Conservation (phyloP, 345 rosid genomes). For the Abelmoschus esculentus region DNA sequence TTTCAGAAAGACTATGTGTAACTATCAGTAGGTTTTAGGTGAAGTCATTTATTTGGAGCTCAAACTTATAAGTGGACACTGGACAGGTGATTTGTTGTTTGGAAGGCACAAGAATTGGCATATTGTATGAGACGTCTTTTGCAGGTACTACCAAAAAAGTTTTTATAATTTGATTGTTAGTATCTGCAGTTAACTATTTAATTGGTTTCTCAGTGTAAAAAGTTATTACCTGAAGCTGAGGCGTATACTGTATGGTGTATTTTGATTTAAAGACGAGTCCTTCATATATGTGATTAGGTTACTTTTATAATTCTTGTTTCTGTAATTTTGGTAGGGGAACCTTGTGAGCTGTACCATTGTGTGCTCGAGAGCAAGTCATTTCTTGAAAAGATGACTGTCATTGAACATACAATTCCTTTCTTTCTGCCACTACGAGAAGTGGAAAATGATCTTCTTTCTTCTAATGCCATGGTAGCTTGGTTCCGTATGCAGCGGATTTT, state of each 20-base stretch:
- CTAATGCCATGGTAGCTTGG: slow-evolving; percentile 79
- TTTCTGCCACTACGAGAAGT: slow-evolving; percentile 80
- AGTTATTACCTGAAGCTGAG: background rate
- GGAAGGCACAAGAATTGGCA: slow-evolving; percentile 90
- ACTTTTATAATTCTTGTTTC: background rate
- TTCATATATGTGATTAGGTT: background rate
- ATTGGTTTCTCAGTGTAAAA: background rate
- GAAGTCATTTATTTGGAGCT: slow-evolving; percentile 7
- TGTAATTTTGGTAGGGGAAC: slow-evolving; percentile 52
- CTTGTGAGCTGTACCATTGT: slow-evolving; percentile 74
- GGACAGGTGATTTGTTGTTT: slow-evolving; percentile 60
- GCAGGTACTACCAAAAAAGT: slow-evolving; percentile 50
- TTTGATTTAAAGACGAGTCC: background rate
- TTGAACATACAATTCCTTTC: slow-evolving; percentile 91
- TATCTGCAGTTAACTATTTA: background rate
- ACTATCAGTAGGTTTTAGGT: background rate
- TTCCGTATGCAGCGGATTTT: slow-evolving; percentile 11
- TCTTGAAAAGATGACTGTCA: slow-evolving; percentile 87
- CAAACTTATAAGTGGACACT: slow-evolving; percentile 24
- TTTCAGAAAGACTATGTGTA: background rate
- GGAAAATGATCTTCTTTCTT: slow-evolving; percentile 80
- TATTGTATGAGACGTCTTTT: slow-evolving; percentile 81
- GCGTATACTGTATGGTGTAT: background rate
- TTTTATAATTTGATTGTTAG: slow-evolving; percentile 3
- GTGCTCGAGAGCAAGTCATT: slow-evolving; percentile 94